Base-by-base conservation (phyloP, 73 alveolate genomes). In the Symbiodinium natans region DNA sequence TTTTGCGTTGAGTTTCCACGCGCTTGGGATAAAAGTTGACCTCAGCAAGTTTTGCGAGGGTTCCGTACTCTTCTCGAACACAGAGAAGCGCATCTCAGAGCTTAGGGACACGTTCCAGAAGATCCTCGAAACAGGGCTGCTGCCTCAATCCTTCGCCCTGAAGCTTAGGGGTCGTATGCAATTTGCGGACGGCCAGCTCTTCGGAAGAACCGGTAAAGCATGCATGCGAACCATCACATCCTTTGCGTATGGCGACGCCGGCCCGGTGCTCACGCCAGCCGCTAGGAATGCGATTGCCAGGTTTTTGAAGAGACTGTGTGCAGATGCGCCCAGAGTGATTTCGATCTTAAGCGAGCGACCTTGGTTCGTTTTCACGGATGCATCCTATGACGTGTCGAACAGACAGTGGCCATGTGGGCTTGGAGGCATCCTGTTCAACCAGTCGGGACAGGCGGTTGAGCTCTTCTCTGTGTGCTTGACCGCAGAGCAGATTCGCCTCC, bases 131-230 rank as follows among this genome's bases (percentile, higher is more conserved):
- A 38, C 23, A 36, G 54, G 87, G 7, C 13, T 13, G 15, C 21
- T 80, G 31, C 41, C 56, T 0, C 33, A 33, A 7, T 11, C 23
- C 3, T 41, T 31, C 4, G 48, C 87, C 54, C 31, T 33, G 54
- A 31, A 36, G 29, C 87, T 80, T 31, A 0, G 87, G 87, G 87
- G 87, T 40, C 41, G 54, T 41, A 80, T 80, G 87, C 87, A 80
- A 11, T 80, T 80, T 80, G 87, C 87, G 36, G 41, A 23, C 54
- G 73, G 92, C 29, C 92, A 83, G 73, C 46, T 83, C 73, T 83
- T 83, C 48, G 92, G 92, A 21, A 40, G 92, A 29, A 17, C 40
- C 40, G 92, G 92, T 1, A 13, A 38, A 19, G 29, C 46, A 5
- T 83, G 92, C 34, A 83, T 83, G 92, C 59, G 59, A 46, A 46